Evolutionary conservation across 148 eudicot species (phyloP).

Genomic region (Rhododendron ovatum): DNA sequence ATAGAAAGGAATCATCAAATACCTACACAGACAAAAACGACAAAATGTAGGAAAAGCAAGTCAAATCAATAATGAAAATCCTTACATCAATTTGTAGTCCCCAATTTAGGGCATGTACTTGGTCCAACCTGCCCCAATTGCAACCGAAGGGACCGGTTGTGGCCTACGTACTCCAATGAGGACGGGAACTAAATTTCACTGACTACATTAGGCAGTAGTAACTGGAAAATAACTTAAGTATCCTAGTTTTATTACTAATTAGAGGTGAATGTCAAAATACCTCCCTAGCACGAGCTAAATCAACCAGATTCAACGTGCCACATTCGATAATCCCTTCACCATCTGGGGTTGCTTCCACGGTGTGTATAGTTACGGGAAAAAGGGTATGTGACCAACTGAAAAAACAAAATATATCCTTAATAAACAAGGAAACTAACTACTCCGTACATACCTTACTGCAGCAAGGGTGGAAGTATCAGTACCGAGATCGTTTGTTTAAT

Average conservation of each 20-base stretch:
- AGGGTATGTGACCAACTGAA: slow-evolving; percentile 88
- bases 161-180: background rate
- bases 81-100: background rate
- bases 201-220: too few relatives aligned
- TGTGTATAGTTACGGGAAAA: slow-evolving; percentile 86
- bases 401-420: slow-evolving; percentile 3
- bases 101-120: background rate
- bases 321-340: slow-evolving; percentile 94
- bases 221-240: background rate
- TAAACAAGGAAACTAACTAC: background rate
- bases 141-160: background rate
- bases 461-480: background rate
- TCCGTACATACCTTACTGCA: background rate
- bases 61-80: background rate
- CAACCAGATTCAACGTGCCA: slow-evolving; percentile 85
- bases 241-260: background rate
- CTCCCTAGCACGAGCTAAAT: slow-evolving; percentile 95
- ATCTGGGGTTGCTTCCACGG: slow-evolving; percentile 88
- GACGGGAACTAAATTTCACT: background rate
- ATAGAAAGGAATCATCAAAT: background rate
- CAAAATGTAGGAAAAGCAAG: background rate
- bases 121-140: background rate
- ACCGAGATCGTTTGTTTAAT: slow-evolving; percentile 89
- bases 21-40: background rate
- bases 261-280: slow-evolving; percentile 21